Base-by-base conservation (phyloP, 2,329 filamentous ascomycete species). In the Leptodontidium sp. region DNA sequence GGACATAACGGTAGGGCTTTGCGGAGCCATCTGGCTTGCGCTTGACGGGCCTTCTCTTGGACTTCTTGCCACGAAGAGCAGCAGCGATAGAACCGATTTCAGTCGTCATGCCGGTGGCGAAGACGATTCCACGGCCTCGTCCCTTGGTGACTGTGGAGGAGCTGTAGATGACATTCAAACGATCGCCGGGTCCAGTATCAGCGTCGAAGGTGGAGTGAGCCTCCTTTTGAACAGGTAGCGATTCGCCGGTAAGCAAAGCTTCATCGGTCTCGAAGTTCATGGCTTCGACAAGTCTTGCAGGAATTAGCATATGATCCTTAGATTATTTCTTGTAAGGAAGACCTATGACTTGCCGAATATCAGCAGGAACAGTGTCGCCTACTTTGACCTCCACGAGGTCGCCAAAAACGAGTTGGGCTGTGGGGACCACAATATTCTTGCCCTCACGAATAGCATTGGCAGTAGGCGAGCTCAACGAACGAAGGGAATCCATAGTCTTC, bases 1-100 rank as follows among this genome's bases (percentile, higher is more conserved):
- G 72, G 9, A 79, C 68, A 61, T 86, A 85, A 73, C 84, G 82
- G 40, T 83, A 79, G 61, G 84, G 83, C 71, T 83, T 82, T 7
- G 83, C 82, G 67, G 80, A 79, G 53, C 85, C 86, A 65, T 84
- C 79, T 21, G 82, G 80, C 17, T 82, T 82, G 49, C 82, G 82
- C 79, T 83, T 84, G 45, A 85, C 82, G 0, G 77, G 79, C 8
- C 84, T 81, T 38, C 76, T 77, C 73, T 79, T 84, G 59, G 79
- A 83, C 45, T 85, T 83, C 65, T 83, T 84, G 26, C 84, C 83
- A 53, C 86, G 85, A 32, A 91, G 85, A 47, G 87, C 81, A 68
- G 82, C 82, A 1, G 90, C 90, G 69, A 92, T 92, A 50, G 86
- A 86, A 50, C 88, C 88, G 61, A 91, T 88, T 76, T 90, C 87